Conservation (phyloP, 148 eudicot species). For the Mesembryanthemum crystallinum region DNA sequence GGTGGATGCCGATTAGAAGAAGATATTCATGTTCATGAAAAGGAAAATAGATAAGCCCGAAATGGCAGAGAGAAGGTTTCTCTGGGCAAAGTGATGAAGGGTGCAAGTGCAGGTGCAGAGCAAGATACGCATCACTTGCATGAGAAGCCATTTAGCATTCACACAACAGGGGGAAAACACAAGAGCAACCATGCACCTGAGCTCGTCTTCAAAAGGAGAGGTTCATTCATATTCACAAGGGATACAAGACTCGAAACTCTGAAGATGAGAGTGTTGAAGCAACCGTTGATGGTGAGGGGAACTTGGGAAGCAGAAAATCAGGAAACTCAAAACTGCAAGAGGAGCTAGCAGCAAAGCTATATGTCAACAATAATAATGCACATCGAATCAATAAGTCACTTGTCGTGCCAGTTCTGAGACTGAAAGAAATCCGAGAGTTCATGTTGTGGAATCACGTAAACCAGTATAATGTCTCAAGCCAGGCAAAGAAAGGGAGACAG, state of each 20-base stretch:
- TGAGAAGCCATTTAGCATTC: slow-evolving; percentile 37
- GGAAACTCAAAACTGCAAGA: slow-evolving; percentile 27
- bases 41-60: slow-evolving; percentile 25
- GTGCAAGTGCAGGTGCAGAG: slow-evolving; percentile 33
- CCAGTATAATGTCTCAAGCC: slow-evolving; percentile 26
- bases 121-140: slow-evolving; percentile 28
- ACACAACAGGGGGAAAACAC: slow-evolving; percentile 75
- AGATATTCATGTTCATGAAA: slow-evolving; percentile 1
- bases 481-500: slow-evolving; percentile 17
- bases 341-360: slow-evolving; percentile 36
- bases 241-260: slow-evolving; percentile 54
- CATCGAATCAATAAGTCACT: slow-evolving; percentile 80
- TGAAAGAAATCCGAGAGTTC: slow-evolving; percentile 66
- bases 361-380: slow-evolving; percentile 55
- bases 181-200: slow-evolving; percentile 68
- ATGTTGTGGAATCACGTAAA: slow-evolving; percentile 28
- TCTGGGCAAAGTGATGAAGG: slow-evolving; percentile 42
- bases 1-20: slow-evolving; percentile 5
- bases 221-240: slow-evolving; percentile 54
- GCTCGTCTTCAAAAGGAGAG: slow-evolving; percentile 35
- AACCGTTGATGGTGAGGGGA: slow-evolving; percentile 47
- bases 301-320: slow-evolving; percentile 25
- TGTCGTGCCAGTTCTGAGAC: slow-evolving; percentile 45
- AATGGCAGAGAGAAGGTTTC: slow-evolving; percentile 28
- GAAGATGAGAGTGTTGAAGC: slow-evolving; percentile 38